A percentile compares a stretch with the other conserved stretches of the same genome.
These are phyloP conservation scores for Fusarium nygamai DNA, from an alignment of 2,329 filamentous ascomycete genomes.

Conservation along the genomic window DNA sequence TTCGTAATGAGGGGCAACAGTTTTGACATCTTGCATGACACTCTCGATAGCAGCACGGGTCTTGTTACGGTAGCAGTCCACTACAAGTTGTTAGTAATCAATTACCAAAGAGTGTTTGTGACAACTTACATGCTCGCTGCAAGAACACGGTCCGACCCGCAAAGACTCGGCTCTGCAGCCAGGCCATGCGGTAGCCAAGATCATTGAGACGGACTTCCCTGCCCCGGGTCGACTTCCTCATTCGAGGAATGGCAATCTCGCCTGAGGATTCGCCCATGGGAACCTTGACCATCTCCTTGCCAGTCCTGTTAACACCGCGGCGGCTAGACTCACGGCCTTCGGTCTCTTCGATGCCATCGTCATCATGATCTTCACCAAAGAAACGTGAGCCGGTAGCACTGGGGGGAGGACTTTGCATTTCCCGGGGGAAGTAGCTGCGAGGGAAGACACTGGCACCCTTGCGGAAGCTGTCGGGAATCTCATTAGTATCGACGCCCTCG, in stretches of 20 bases:
- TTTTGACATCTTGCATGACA: conserved; percentile 77
- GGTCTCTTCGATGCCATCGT: conserved; percentile 64
- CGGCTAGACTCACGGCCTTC: conserved; percentile 57
- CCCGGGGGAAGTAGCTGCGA: conserved; percentile 88
- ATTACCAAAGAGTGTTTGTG: neutral
- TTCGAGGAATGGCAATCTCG: conserved; percentile 79
- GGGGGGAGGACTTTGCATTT: conserved; percentile 88
- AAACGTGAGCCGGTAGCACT: conserved; percentile 79
- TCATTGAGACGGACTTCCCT: conserved; percentile 95
- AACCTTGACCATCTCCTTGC: conserved; percentile 64
- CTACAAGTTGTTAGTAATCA: conserved; percentile 54
- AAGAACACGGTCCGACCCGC: conserved; percentile 86
- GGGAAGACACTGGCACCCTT: conserved; percentile 90
- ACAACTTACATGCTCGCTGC: conserved; percentile 84
- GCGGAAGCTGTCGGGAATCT: conserved; percentile 95
- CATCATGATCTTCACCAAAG: conserved; percentile 72
- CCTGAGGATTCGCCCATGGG: conserved; percentile 75
- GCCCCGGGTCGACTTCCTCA: conserved; percentile 73
- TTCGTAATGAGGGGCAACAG: conserved; percentile 86
- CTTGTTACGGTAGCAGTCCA: conserved; percentile 95
- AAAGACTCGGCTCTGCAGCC: conserved; percentile 94
- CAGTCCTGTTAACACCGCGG: conserved; percentile 46
- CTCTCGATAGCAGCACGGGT: conserved; percentile 84
- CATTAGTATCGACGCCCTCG: conserved; percentile 92
- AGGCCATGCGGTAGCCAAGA: conserved; percentile 93